Percentiles rank a stretch among this genome's conserved stretches.
These are phyloP conservation scores for Diaporthe aspalathi DNA, from an alignment of 2,329 filamentous ascomycete species.

Conservation along the genomic window DNA sequence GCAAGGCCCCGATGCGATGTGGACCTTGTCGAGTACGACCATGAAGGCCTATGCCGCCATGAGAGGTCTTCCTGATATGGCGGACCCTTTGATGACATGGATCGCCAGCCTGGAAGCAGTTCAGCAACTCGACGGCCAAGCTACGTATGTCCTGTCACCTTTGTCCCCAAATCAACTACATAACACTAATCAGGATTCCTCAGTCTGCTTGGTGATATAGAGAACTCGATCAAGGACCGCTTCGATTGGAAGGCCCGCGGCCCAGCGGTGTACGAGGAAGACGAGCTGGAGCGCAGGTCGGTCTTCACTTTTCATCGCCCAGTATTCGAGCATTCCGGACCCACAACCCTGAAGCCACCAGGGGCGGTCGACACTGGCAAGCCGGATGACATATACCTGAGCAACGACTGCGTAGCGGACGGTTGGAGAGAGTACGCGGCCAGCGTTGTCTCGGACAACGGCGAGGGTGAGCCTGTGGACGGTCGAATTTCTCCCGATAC, in stretches of 20 bases:
- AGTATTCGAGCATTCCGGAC: conserved; percentile 36
- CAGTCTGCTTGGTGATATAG: conserved; percentile 31
- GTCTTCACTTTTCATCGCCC: conserved; percentile 38
- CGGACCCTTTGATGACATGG: conserved; percentile 47
- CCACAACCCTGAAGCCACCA: neutral
- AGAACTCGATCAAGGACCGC: conserved; percentile 26
- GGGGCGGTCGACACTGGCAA: conserved; percentile 30
- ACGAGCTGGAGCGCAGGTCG: conserved; percentile 25
- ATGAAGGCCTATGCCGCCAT: conserved; percentile 50
- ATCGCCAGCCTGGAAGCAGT: conserved; percentile 39
- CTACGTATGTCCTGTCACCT: conserved; percentile 14
- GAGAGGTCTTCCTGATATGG: conserved; percentile 45
- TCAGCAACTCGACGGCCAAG: neutral
- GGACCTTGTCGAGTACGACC: conserved; percentile 36
- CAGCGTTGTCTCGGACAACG: conserved; percentile 51
- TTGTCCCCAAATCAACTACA: neutral
- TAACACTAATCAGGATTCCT: neutral
- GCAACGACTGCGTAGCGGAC: neutral
- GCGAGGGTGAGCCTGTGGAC: conserved; percentile 52
- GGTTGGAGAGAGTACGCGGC: conserved; percentile 36
- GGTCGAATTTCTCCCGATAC: conserved; percentile 55
- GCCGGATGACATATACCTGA: conserved; percentile 15
- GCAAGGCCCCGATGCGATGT: conserved; percentile 7
- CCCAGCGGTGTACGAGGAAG: conserved; percentile 27
- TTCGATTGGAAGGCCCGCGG: conserved; percentile 32